Evolutionary conservation across 371 early-diverging fungal species (phyloP), one percentile per base, ranked within the genome.

Genomic region (Circinella umbellata): DNA sequence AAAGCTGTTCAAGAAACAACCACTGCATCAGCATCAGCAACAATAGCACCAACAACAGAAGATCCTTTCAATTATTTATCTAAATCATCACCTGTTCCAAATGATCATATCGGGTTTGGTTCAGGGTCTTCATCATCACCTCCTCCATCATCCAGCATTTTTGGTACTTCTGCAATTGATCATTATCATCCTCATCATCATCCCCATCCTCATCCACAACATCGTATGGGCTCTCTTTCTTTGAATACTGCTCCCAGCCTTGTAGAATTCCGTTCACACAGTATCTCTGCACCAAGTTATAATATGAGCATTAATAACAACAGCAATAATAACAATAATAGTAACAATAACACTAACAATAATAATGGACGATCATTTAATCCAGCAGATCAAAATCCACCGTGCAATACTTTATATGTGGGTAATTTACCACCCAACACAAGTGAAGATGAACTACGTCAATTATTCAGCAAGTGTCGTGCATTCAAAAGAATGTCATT

Each of bases 351-450:
- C 39, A 39, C 6, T 10, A 39, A 39, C 39, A 39, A 42, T 42
- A 42, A 42, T 42, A 42, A 42, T 42, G 42, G 42, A 1, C 42
- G 42, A 42, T 42, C 42, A 6, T 42, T 42, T 54, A 79, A 73
- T 18, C 77, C 75, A 47, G 81, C 76, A 9, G 81, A 96, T 80
- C 95, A 95, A 76, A 96, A 98, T 76, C 96, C 97, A 15, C 97
- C 97, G 0, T 97, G 98, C 85, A 98, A 98, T 80, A 97, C 97
- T 5, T 85, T 96, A 20, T 97, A 97, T 74, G 96, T 98, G 18
- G 97, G 97, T 48, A 97, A 97, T 76, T 81, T 98, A 48, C 95
- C 97, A 5, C 83, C 87, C 62, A 87, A 91, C 75, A 90, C 97
- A 3, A 87, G 80, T 49, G 97, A 96, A 78, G 95, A 94, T 10